Evolutionary conservation across 352 stramenopile species (phyloP), one percentile per base, ranked within the genome.

Genomic region (Phytophthora podocarpi): DNA sequence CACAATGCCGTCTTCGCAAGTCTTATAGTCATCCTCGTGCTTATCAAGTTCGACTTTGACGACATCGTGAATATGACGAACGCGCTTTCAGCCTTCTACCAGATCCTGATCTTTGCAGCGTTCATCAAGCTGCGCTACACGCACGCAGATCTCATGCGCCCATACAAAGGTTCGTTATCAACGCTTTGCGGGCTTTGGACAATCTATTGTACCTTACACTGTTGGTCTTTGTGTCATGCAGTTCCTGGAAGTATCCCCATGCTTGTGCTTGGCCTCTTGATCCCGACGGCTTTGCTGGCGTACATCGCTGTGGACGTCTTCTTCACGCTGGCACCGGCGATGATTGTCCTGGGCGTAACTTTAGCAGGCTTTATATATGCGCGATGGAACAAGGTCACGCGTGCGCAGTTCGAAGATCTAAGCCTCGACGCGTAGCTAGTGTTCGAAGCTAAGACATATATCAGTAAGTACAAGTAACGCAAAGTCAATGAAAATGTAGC

Each of bases 21-120:
- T 37, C 49, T 84, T 11, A 26, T 80, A 15, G 64, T 87, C 52
- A 82, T 87, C 23, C 50, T 85, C 7, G 50, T 87, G 32, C 60
- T 87, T n/a, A 78, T 81, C 50, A 67, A 75, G 45, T 79, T 84
- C 28, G 70, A 84, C 42, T 93, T 96, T 53, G 71, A 96, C 31
- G 78, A 82, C 24, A 89, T 93, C 35, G 55, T 96, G 5, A 82
- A 89, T 48, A 84, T 97, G 74, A 81, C 95, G 23, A 98, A 98
- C 70, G 86, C 95, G 23, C 84, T 97, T 16, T 97, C 95, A 63
- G 77, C 88, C 20, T 75, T 95, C 48, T 78, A 86, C 28, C 75
- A 97, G 59, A 54, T 97, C 16, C 72, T 98, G 41, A 91, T 97
- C 42, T 91, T 97, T 59, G 70, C 54, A 5, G 91, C 93, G 8